A percentile compares a stretch with the other conserved stretches of the same genome.
phyloP scores from a whole-genome alignment of 2,329 filamentous ascomycete genomes.

The Venturia carpophila region DNA sequence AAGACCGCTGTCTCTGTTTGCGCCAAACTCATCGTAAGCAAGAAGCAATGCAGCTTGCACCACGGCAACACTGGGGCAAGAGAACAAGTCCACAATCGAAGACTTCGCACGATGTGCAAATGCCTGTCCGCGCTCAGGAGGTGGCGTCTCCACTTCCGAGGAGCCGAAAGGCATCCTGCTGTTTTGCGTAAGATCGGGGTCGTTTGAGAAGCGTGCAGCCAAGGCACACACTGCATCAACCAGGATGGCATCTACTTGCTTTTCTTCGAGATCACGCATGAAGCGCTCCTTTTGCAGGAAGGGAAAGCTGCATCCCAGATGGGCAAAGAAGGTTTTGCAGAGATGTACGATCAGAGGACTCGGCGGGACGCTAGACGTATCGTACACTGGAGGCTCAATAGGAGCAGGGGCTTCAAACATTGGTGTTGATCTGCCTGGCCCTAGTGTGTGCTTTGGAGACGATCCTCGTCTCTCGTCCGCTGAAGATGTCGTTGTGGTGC shows the following conservation, averaged over 20 bases:
- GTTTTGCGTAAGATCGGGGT: constrained; percentile 45
- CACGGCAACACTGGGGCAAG: constrained; percentile 73
- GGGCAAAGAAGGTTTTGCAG: constrained; percentile 70
- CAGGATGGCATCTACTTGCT: constrained; percentile 72
- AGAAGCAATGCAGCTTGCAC: constrained; percentile 77
- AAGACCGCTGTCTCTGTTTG: constrained; percentile 77
- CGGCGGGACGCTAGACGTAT: constrained; percentile 63
- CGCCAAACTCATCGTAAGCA: constrained; percentile 83
- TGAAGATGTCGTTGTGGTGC: constrained; percentile 53
- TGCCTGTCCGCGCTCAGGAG: constrained; percentile 63
- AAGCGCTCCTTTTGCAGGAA: constrained; percentile 70
- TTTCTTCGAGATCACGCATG: constrained; percentile 67
- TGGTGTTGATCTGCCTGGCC: constrained; percentile 22
- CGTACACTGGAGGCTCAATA: constrained; percentile 59
- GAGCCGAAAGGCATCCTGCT: constrained; percentile 33
- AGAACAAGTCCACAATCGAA: constrained; percentile 74
- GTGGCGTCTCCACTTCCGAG: constrained; percentile 35
- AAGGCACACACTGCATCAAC: constrained; percentile 81
- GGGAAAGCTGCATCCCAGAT: constrained; percentile 78
- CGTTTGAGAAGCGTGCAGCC: constrained; percentile 68
- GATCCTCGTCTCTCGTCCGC: constrained; percentile 30
- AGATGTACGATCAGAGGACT: constrained; percentile 68
- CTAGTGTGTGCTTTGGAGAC: constrained; percentile 28
- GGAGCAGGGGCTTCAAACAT: constrained; percentile 35
- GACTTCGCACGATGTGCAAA: constrained; percentile 77